Evolutionary conservation across 2,329 filamentous ascomycete species (phyloP).

Genomic region (Fusarium acutatum): DNA sequence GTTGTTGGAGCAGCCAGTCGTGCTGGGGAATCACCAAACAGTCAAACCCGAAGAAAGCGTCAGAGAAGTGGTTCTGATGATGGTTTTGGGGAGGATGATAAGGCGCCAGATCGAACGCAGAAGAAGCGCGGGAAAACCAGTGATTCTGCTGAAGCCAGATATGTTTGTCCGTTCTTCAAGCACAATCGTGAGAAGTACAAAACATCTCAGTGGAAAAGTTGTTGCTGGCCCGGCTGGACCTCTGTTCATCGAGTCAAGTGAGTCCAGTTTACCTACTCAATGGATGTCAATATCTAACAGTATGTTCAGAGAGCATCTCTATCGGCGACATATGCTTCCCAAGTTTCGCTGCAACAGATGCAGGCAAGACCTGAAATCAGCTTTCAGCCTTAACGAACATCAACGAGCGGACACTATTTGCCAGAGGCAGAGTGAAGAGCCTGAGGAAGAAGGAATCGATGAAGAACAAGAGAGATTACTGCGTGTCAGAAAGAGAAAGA

Average conservation of each 20-base stretch:
- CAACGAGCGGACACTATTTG: background rate
- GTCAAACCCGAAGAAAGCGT: background rate
- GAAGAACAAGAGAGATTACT: background rate
- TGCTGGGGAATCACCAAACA: background rate
- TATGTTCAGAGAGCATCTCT: background rate
- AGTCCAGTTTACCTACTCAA: background rate
- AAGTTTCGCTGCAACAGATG: background rate
- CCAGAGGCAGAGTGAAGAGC: background rate
- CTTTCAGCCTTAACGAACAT: background rate
- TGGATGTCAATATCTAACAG: fast-evolving
- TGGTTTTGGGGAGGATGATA: background rate
- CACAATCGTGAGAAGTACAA: background rate
- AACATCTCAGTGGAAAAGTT: background rate
- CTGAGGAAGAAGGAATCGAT: background rate
- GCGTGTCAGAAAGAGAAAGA: background rate
- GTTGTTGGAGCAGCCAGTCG: background rate
- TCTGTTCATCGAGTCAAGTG: background rate
- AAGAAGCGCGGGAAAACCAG: background rate
- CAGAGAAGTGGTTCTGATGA: background rate
- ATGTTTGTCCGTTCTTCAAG: background rate
- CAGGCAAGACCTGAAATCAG: background rate
- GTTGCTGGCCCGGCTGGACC: background rate
- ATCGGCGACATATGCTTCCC: background rate
- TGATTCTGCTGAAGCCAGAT: background rate
- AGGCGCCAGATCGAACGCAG: background rate